Evolutionary conservation across 345 rosid species (phyloP).

Genomic region (Populus alba): DNA sequence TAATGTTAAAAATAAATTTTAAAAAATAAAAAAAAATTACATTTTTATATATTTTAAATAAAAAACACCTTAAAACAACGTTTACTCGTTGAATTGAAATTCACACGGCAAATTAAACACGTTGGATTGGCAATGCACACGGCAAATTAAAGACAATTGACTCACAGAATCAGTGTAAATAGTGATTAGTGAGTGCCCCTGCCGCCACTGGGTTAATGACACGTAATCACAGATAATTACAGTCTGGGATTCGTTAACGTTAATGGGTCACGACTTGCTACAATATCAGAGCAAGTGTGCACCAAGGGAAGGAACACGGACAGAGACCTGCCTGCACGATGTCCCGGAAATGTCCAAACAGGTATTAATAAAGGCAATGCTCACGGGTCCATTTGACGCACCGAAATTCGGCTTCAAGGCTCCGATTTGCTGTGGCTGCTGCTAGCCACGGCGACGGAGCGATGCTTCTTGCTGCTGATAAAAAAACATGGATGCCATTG

Average conservation of each 20-base stretch:
- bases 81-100: neutral
- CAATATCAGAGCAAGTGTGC: neutral
- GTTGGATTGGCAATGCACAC: neutral
- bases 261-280: neutral
- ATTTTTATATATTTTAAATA: too few relatives aligned
- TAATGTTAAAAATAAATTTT: too few relatives aligned
- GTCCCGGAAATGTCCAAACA: neutral
- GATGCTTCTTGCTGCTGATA: neutral
- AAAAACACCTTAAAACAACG: too few relatives aligned
- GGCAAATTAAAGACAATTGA: slow-evolving; percentile 12
- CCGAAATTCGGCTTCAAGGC: neutral
- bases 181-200: neutral
- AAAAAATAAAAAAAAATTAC: too few relatives aligned
- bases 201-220: neutral
- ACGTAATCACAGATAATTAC: neutral
- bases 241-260: neutral
- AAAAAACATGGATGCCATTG: neutral
- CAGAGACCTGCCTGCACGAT: slow-evolving; percentile 1
- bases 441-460: neutral
- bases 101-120: slow-evolving; percentile 3
- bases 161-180: slow-evolving; percentile 3
- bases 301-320: neutral
- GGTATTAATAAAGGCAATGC: neutral
- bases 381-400: neutral
- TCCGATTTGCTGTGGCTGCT: neutral